Evolutionary conservation across 192 early-diverging fungal genomes (phyloP), one percentile per base, ranked within the genome.

Genomic region (Piromyces finnis): DNA sequence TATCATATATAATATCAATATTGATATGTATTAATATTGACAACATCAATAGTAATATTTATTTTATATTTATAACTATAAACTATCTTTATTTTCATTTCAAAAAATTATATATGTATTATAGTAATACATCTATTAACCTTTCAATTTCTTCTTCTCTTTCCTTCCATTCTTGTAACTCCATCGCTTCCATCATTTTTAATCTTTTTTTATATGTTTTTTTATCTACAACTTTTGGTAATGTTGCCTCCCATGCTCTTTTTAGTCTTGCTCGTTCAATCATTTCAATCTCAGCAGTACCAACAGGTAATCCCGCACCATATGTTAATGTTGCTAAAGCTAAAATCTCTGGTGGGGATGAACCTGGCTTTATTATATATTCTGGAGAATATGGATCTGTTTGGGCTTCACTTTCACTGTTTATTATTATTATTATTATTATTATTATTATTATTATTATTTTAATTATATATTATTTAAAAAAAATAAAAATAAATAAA

Each of bases 171-270:
- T 91, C 90, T 78, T 81, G 77, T 77, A 90, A 79, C 79, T 90
- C 90, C 89, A 90, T 90, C 78, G 86, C 88, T 80, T 91, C 90
- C 90, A 91, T 91, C 89, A 91, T 90, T 78, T 83, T 85, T 79
- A 90, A 81, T 16, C 90, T 79, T 41, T 82, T 79, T 78, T 90
- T 85, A 83, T 90, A 91, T 29, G 84, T 83, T 27, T 84, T 87
- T 79, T 88, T 83, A 81, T 91, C 89, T 3, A 85, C 83, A 17
- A 90, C 90, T 41, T 84, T 80, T 5, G 90, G 90, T 29, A 91
- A 80, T 59, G 84, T 83, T 16, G 84, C 85, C 51, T 91, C 89
- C 90, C 90, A 91, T 18, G 85, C 87, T 51, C 90, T 80, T 79
- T 91, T 91, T 28, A 86, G 81, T n/a, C 88, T 78, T 4, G 90